phyloP scores from a whole-genome alignment of 345 rosid species.

The Eucalyptus erythrocorys region DNA sequence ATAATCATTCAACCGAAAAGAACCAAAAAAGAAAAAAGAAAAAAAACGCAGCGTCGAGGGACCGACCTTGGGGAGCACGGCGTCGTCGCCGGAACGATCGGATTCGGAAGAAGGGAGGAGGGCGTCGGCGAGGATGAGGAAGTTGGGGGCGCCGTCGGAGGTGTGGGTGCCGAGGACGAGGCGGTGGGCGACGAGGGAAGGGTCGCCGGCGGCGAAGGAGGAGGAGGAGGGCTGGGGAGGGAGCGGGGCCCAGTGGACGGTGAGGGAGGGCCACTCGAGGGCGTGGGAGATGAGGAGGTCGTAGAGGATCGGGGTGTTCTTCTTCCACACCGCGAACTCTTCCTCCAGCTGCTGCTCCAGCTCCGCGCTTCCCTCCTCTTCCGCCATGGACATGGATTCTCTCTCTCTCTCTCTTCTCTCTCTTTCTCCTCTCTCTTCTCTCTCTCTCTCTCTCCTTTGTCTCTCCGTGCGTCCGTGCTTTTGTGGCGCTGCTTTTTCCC shows the following conservation, averaged over 20 bases:
- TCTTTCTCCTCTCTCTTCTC: background rate
- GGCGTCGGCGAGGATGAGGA: conserved; percentile 70
- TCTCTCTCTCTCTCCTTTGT: background rate
- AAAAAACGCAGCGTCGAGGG: background rate
- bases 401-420: background rate
- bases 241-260: conserved; percentile 84
- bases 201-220: conserved; percentile 10
- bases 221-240: conserved; percentile 18
- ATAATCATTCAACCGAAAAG: background rate
- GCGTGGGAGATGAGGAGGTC: conserved; percentile 83
- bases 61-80: background rate
- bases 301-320: conserved; percentile 85
- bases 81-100: background rate
- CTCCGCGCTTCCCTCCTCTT: conserved; percentile 12
- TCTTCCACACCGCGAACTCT: conserved; percentile 81
- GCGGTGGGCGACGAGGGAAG: conserved; percentile 47
- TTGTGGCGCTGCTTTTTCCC: background rate
- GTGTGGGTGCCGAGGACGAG: conserved; percentile 87
- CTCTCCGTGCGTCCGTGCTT: background rate
- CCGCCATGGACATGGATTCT: conserved; percentile 29
- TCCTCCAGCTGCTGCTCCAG: conserved; percentile 64
- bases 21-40: too few relatives aligned
- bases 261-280: conserved; percentile 95
- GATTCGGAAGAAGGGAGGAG: conserved; percentile 45
- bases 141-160: conserved; percentile 57